phyloP scores from a whole-genome alignment of 345 rosid species.

The Populus alba region DNA sequence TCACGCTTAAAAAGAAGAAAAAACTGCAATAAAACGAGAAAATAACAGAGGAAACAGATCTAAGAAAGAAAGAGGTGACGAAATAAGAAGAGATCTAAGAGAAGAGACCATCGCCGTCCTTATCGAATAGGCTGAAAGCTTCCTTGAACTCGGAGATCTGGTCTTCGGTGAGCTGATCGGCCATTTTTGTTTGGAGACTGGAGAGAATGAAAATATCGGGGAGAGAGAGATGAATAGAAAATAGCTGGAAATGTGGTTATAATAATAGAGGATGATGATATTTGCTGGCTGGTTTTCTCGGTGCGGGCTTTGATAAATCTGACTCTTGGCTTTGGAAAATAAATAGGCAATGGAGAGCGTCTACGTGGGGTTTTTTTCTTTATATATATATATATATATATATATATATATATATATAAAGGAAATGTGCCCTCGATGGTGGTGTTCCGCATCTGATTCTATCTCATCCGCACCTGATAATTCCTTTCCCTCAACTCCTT shows the following conservation, averaged over 20 bases:
- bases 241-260: background rate
- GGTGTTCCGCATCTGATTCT: background rate
- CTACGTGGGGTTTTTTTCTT: conserved; percentile 2
- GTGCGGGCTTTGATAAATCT: too few species aligned
- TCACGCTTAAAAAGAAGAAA: background rate
- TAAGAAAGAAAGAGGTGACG: background rate
- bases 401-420: background rate
- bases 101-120: conserved; percentile 29
- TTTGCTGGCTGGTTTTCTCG: background rate
- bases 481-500: background rate
- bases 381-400: background rate
- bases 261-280: background rate
- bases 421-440: background rate
- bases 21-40: background rate
- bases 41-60: background rate
- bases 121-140: conserved; percentile 28
- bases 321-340: background rate
- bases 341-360: conserved; percentile 3
- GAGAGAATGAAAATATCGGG: background rate
- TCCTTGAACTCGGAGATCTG: conserved; percentile 34
- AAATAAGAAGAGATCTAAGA: background rate
- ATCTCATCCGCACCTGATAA: background rate
- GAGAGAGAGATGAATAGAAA: background rate
- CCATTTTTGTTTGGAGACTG: background rate
- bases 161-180: conserved; percentile 30